These are phyloP conservation scores for Austroboletus eburneus DNA, from an alignment of 768 basidiomycete genomes.

Conservation along the genomic window DNA sequence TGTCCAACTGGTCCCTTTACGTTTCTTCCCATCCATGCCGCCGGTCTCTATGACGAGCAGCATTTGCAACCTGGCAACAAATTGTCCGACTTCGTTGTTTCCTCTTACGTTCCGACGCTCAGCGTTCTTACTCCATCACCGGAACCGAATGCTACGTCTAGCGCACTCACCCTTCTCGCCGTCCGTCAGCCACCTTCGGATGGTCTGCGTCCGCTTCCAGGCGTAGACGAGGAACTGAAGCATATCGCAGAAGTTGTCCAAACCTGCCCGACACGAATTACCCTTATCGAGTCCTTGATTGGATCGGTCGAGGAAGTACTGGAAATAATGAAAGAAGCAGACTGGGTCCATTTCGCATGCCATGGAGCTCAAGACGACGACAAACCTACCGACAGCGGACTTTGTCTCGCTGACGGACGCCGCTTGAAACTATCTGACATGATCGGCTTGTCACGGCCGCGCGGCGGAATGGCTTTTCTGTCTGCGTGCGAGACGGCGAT, in stretches of 20 bases:
- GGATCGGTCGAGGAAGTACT: neutral
- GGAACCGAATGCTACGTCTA: neutral
- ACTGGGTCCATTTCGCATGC: neutral
- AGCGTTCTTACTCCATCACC: neutral
- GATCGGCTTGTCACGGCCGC: neutral
- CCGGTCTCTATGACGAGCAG: neutral
- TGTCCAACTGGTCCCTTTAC: neutral
- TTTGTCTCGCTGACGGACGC: neutral
- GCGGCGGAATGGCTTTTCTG: neutral
- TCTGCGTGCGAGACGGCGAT: neutral
- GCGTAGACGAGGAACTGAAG: neutral
- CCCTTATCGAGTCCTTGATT: neutral
- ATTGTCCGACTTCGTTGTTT: neutral
- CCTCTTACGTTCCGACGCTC: neutral
- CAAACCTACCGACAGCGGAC: neutral
- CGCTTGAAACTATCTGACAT: neutral
- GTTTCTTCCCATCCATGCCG: neutral
- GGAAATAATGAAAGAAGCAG: neutral
- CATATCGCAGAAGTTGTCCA: neutral
- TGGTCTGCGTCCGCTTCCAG: neutral
- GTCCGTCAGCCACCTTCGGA: neutral
- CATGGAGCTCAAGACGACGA: neutral
- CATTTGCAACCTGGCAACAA: neutral
- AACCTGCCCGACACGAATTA: neutral
- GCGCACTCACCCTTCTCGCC: neutral